phyloP scores from a whole-genome alignment of 176 grass and related monocot genomes.

The Cenchrus fungigraminus region DNA sequence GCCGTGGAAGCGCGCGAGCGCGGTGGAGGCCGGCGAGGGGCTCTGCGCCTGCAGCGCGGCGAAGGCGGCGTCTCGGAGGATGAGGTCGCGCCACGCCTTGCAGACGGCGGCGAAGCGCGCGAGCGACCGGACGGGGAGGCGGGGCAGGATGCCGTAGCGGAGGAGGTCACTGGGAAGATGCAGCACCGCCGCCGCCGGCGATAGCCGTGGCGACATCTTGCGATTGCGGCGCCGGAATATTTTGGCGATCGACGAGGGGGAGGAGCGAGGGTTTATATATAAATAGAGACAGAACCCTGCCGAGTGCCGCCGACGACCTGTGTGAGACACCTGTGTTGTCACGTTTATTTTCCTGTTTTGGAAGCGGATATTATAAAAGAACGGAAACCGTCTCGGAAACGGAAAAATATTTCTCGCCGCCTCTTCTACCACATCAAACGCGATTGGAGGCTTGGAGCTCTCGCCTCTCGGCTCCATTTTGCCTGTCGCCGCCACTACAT shows the following conservation, averaged over 20 bases:
- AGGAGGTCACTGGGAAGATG: slow-evolving; percentile 11
- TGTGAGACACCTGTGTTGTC: neutral
- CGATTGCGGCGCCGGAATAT: neutral
- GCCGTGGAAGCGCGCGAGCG: neutral
- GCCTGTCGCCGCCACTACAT: too few relatives aligned
- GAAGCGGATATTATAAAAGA: too few relatives aligned
- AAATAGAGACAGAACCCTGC: neutral
- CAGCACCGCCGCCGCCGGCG: neutral
- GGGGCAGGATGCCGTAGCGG: slow-evolving; percentile 1
- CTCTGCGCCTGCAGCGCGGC: slow-evolving; percentile 15
- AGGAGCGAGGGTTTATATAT: neutral
- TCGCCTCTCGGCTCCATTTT: too few relatives aligned
- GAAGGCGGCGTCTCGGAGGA: slow-evolving; percentile 12
- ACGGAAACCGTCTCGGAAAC: too few relatives aligned
- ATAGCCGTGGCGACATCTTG: neutral
- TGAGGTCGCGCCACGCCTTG: slow-evolving; percentile 33
- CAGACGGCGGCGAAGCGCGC: slow-evolving; percentile 15
- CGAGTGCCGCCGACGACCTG: neutral
- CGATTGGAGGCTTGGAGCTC: too few relatives aligned
- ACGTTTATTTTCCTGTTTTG: neutral
- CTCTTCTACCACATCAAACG: too few relatives aligned
- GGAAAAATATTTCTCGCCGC: too few relatives aligned
- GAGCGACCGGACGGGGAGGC: slow-evolving; percentile 19
- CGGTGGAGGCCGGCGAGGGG: slow-evolving; percentile 12
- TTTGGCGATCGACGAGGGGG: neutral